Evolutionary conservation across 768 basidiomycete genomes (phyloP).

Genomic region (Trametes sanguinea): DNA sequence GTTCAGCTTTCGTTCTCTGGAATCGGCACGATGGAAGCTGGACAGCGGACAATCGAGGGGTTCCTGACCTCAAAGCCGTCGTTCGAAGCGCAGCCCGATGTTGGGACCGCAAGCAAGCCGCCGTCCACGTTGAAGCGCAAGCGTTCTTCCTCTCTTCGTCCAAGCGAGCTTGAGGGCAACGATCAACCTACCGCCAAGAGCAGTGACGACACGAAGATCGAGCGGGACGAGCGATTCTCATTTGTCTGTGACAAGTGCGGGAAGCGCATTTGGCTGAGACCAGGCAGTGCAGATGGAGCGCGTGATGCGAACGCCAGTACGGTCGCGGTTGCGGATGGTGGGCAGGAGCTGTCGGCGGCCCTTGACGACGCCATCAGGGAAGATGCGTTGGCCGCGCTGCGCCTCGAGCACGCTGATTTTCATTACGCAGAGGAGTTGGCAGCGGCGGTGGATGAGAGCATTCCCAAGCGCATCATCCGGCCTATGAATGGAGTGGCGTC

Average conservation of each 20-base stretch:
- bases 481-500: constrained; percentile 24
- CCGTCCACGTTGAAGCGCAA: constrained; percentile 14
- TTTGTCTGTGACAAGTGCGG: constrained; percentile 64
- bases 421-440: constrained; percentile 85
- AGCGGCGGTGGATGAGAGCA: constrained; percentile 37
- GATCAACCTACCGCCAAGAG: too few relatives aligned
- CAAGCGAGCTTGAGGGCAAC: background rate
- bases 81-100: constrained; percentile 23
- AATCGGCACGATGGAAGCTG: constrained; percentile 70
- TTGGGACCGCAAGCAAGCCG: constrained; percentile 2
- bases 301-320: constrained; percentile 17
- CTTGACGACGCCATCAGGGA: constrained; percentile 32
- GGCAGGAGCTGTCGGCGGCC: constrained; percentile 26
- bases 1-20: constrained; percentile 78
- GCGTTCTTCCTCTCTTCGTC: constrained; percentile 1
- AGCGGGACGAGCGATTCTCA: constrained; percentile 31
- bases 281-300: constrained; percentile 21
- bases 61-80: constrained; percentile 58
- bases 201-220: too few relatives aligned
- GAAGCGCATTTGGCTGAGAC: constrained; percentile 42
- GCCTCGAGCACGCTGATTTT: constrained; percentile 83
- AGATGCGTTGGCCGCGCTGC: constrained; percentile 44
- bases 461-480: constrained; percentile 26
- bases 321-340: constrained; percentile 30
- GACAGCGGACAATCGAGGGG: constrained; percentile 85